Evolutionary conservation across 2,329 filamentous ascomycete genomes (phyloP).

Genomic region (Tolypocladium ovalisporum): DNA sequence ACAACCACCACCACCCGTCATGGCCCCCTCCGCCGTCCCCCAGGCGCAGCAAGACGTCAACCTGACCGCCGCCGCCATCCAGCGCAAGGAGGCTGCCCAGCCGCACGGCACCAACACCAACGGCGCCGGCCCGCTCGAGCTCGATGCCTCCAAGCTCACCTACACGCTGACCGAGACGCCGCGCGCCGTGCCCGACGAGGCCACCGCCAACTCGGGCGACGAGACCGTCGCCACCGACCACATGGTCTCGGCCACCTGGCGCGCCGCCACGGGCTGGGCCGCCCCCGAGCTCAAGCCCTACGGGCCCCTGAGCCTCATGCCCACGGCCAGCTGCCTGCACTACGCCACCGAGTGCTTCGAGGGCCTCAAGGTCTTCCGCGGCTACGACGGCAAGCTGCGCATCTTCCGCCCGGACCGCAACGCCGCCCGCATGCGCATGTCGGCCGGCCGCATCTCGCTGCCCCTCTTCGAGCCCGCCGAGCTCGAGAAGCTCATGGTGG

Average conservation of each 20-base stretch:
- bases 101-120: conserved; percentile 21
- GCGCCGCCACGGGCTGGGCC: conserved; percentile 54
- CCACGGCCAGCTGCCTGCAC: conserved; percentile 71
- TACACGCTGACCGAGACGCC: conserved; percentile 40
- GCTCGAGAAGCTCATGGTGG: conserved; percentile 62
- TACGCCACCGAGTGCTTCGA: conserved; percentile 91
- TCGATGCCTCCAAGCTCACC: conserved; percentile 51
- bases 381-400: conserved; percentile 61
- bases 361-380: conserved; percentile 72
- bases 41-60: conserved; percentile 32
- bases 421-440: conserved; percentile 51
- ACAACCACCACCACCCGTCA: conserved; percentile 14
- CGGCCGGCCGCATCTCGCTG: conserved; percentile 56
- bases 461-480: conserved; percentile 62
- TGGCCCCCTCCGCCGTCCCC: conserved; percentile 38
- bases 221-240: conserved; percentile 68
- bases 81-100: conserved; percentile 33
- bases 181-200: conserved; percentile 41
- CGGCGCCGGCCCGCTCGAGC: conserved; percentile 33
- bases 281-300: conserved; percentile 66
- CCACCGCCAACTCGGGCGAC: conserved; percentile 30
- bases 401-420: conserved; percentile 71
- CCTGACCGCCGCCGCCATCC: conserved; percentile 40
- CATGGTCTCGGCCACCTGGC: conserved; percentile 72
- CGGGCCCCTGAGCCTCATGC: conserved; percentile 66